Percentiles rank a stretch among this genome's conserved stretches.
Evolutionary conservation across 164 flowering plant genomes (phyloP).

Genomic region (Tetrastigma voinierianum): DNA sequence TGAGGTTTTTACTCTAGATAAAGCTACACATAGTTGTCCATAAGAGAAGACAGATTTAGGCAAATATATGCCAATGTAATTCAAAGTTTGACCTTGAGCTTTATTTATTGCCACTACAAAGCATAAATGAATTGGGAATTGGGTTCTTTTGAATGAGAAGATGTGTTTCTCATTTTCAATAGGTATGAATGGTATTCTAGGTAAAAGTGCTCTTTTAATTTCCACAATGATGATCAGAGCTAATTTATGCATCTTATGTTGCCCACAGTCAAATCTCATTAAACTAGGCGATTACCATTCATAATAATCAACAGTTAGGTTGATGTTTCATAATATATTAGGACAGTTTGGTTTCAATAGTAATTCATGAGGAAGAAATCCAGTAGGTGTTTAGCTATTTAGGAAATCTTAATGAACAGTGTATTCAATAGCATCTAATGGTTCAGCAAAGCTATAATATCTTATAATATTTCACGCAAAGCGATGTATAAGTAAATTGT

Average conservation of each 20-base stretch:
- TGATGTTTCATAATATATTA: too few relatives aligned
- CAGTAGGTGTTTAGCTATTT: background rate
- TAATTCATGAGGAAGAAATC: too few relatives aligned
- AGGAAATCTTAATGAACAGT: background rate
- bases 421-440: background rate
- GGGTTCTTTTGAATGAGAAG: background rate
- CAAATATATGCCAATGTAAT: slow-evolving; percentile 1
- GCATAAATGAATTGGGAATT: background rate
- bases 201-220: too few relatives aligned
- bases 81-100: slow-evolving; percentile 8
- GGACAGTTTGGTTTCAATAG: too few relatives aligned
- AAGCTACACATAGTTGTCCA: slow-evolving; percentile 5
- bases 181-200: too few relatives aligned
- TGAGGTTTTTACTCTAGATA: background rate
- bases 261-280: too few relatives aligned
- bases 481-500: background rate
- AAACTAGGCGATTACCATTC: too few relatives aligned
- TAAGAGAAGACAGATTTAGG: slow-evolving; percentile 2
- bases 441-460: background rate
- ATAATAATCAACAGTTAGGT: too few relatives aligned
- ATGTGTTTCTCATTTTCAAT: too few relatives aligned
- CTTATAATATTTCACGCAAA: background rate
- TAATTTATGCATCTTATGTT: too few relatives aligned
- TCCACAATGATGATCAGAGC: too few relatives aligned
- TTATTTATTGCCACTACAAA: slow-evolving; percentile 8